Conservation (phyloP, 441 rosid species). For the Isatis lusitanica region DNA sequence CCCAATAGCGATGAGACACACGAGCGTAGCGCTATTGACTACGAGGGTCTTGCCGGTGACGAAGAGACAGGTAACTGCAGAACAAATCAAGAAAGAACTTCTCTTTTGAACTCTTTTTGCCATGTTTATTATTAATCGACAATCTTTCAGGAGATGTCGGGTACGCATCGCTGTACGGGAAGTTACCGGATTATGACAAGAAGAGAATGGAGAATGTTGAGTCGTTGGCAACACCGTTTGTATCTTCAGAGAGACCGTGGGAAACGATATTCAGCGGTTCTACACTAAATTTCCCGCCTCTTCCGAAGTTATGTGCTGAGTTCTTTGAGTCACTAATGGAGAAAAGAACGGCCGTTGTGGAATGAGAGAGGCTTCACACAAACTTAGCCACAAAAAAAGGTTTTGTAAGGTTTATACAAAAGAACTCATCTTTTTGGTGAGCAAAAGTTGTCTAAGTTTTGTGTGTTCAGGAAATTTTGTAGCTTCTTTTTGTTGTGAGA, state of each 20-base stretch:
- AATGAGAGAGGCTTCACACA: constrained; percentile 26
- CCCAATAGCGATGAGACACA: constrained; percentile 55
- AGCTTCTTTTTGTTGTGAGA: constrained; percentile 7
- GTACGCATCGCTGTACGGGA: constrained; percentile 80
- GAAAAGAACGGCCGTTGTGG: constrained; percentile 51
- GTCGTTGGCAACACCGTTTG: constrained; percentile 26
- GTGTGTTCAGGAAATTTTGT: constrained; percentile 24
- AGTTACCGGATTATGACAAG: constrained; percentile 55
- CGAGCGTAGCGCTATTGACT: constrained; percentile 45
- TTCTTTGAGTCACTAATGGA: constrained; percentile 85
- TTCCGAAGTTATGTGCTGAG: constrained; percentile 63
- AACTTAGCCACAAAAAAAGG: constrained; percentile 2
- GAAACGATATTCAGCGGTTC: constrained; percentile 81
- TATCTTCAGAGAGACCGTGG: constrained; percentile 78
- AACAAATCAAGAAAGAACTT: neutral
- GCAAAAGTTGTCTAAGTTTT: constrained; percentile 14
- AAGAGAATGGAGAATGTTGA: constrained; percentile 47
- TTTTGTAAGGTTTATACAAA: constrained; percentile 14
- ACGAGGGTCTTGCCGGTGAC: constrained; percentile 23
- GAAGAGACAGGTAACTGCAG: constrained; percentile 55
- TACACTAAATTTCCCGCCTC: constrained; percentile 86
- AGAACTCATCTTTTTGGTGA: neutral
- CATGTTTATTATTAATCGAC: neutral
- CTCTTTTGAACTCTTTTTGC: neutral
- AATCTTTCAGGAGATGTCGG: constrained; percentile 52